phyloP scores from a whole-genome alignment of 768 basidiomycete species.

The Russula vinacea region DNA sequence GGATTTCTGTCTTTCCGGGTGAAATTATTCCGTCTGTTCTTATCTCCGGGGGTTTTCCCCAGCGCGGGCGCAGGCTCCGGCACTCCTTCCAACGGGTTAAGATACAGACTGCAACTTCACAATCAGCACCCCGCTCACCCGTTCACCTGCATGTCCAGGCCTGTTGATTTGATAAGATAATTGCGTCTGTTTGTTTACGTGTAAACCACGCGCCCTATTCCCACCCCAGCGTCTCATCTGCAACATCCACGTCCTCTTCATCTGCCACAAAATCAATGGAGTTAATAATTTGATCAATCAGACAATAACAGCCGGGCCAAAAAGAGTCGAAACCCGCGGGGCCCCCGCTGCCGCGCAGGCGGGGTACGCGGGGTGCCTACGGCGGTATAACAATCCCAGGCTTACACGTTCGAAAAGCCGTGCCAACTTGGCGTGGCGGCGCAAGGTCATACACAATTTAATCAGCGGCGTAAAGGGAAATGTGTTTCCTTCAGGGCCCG shows the following conservation, averaged over 20 bases:
- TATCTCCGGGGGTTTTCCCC: neutral
- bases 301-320: constrained; percentile 8
- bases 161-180: constrained; percentile 28
- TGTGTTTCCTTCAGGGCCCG: constrained; percentile 4
- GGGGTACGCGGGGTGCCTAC: constrained; percentile 26
- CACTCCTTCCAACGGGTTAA: neutral
- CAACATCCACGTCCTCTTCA: constrained; percentile 24
- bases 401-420: constrained; percentile 23
- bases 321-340: constrained; percentile 16
- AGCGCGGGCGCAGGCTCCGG: neutral
- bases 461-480: constrained; percentile 6
- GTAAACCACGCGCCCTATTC: constrained; percentile 20
- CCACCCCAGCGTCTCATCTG: constrained; percentile 28
- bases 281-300: constrained; percentile 21
- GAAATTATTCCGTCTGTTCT: neutral
- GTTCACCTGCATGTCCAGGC: constrained; percentile 19
- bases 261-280: constrained; percentile 18
- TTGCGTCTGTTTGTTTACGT: constrained; percentile 27
- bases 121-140: constrained; percentile 10
- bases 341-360: constrained; percentile 18
- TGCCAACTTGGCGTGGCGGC: constrained; percentile 27
- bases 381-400: neutral
- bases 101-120: constrained; percentile 20
- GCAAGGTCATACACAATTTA: neutral
- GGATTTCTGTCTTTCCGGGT: constrained; percentile 13